phyloP scores from a whole-genome alignment of 345 rosid genomes.

The Salix purpurea region DNA sequence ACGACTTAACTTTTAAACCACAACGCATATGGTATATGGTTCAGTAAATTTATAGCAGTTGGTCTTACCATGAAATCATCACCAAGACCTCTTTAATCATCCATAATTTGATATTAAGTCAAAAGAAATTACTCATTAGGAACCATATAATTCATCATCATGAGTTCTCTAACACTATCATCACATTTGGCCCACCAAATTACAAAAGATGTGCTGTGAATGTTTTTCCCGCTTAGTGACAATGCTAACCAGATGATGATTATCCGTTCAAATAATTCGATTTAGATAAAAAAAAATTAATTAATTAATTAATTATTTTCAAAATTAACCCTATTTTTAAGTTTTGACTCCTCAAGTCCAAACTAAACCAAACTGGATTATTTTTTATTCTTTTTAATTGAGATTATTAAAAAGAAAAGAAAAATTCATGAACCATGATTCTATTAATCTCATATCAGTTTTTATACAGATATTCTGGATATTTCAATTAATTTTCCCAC shows the following conservation, averaged over 20 bases:
- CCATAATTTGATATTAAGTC: slow-evolving; percentile 7
- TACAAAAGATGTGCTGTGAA: slow-evolving; percentile 2
- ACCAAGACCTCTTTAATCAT: neutral
- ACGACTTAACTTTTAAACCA: too few relatives aligned
- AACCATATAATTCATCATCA: slow-evolving; percentile 23
- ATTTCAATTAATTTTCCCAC: too few relatives aligned
- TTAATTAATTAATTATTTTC: too few relatives aligned
- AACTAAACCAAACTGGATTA: too few relatives aligned
- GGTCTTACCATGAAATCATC: slow-evolving; percentile 13
- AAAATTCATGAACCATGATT: too few relatives aligned
- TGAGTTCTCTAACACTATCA: slow-evolving; percentile 28
- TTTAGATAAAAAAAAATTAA: too few relatives aligned
- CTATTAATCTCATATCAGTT: too few relatives aligned
- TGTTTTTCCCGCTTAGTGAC: slow-evolving; percentile 10
- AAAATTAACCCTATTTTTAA: too few relatives aligned
- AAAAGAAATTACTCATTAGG: slow-evolving; percentile 10
- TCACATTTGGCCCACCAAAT: slow-evolving; percentile 30
- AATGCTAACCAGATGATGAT: neutral
- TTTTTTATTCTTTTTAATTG: too few relatives aligned
- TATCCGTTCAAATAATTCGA: neutral
- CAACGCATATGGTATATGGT: neutral
- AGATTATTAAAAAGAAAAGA: too few relatives aligned
- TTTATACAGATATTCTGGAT: too few relatives aligned
- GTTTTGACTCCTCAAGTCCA: too few relatives aligned
- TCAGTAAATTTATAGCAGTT: neutral